Conservation (phyloP, 805 yeast genomes). For the Wickerhamomyces mucosus region DNA sequence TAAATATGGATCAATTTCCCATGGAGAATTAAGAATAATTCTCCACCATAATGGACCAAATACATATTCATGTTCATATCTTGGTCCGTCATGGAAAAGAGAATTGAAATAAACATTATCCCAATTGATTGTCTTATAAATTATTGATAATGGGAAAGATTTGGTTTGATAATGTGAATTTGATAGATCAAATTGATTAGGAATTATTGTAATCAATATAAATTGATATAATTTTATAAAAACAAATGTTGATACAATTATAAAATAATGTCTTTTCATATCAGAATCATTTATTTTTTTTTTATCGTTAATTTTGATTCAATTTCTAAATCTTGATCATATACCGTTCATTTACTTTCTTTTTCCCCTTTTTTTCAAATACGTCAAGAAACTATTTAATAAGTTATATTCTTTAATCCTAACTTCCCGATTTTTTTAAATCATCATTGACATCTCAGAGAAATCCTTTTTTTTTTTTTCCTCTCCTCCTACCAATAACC, state of each 20-base stretch:
- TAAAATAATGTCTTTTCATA: background rate
- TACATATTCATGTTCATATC: slow-evolving; percentile 87
- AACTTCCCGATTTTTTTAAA: too few species aligned
- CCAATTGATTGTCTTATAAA: slow-evolving; percentile 59
- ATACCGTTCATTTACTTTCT: too few species aligned
- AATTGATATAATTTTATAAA: background rate
- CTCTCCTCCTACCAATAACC: too few species aligned
- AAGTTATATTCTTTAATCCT: too few species aligned
- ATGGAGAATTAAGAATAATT: slow-evolving; percentile 23
- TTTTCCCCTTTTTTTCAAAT: too few species aligned
- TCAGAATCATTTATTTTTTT: too few species aligned
- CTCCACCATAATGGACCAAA: slow-evolving; percentile 75
- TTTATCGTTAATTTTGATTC: too few species aligned
- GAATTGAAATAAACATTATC: slow-evolving; percentile 73
- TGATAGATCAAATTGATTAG: slow-evolving; percentile 1
- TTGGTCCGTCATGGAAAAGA: slow-evolving; percentile 34
- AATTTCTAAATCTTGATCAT: too few species aligned
- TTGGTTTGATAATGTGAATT: background rate
- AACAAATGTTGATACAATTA: background rate
- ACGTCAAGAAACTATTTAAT: too few species aligned
- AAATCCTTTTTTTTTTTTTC: too few species aligned
- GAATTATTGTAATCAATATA: background rate
- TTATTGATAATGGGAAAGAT: background rate
- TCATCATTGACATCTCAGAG: too few species aligned
- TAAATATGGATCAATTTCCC: slow-evolving; percentile 25